Base-by-base conservation (phyloP, 352 stramenopile genomes). In the Globisporangium uncinulatum region DNA sequence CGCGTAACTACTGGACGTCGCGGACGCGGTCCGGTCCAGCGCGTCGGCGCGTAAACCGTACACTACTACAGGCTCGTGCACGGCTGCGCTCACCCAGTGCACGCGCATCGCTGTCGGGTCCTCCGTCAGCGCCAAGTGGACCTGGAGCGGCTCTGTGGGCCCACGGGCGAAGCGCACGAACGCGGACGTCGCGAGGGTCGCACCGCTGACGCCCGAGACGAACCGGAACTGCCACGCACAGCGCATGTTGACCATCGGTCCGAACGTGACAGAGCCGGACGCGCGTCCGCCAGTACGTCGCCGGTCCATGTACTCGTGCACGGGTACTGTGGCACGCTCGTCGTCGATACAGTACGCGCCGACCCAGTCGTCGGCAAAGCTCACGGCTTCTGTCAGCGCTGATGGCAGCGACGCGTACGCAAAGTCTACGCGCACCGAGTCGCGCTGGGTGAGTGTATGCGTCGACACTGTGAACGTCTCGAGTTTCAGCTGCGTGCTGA, bases 31-130 rank as follows among this genome's bases (percentile, higher is more conserved):
- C 7, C 36, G 41, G n/a, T 24, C 54, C 43, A 71, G 45, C 6
- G 65, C 64, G 0, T 68, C 47, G 13, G 62, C 17, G 29, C 65
- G 62, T 9, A n/a, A 17, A 21, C 71, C 70, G 47, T 73, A 83
- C 14, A 61, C 46, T 54, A 87, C 74, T 14, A 71, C 57, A 10
- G 73, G 71, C 17, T 59, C 57, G 8, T 55, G 54, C n/a, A 84
- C 70, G 31, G 66, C 56, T 36, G 51, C 71, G 54, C 73, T 84
- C 19, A 74, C 68, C 76, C 76, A 87, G 46, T 73, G 72, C 44
- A 87, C 71, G 15, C 73, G 62, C 70, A 87, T 84, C 56, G 79
- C 57, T 15, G 66, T 67, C 1, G 46, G 5, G 13, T 34, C 19
- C 0, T 17, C 52, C 0, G 57, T 63, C 34, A 54, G 51, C n/a